These are phyloP conservation scores for Cucurbitaria berberidis DNA, from an alignment of 2,329 filamentous ascomycete genomes.

Conservation along the genomic window DNA sequence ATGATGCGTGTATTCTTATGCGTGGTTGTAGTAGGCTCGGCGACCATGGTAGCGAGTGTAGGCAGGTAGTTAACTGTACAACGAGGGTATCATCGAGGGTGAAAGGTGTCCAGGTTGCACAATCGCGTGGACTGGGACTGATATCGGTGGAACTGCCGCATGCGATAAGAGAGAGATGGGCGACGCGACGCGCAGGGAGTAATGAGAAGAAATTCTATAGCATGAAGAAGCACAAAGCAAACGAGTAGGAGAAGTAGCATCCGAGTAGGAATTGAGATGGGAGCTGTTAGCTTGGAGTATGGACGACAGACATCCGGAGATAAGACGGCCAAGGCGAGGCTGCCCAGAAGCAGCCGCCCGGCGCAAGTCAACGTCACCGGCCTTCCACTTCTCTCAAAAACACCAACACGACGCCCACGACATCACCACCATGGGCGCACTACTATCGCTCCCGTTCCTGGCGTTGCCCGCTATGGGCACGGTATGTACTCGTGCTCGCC, in stretches of 20 bases:
- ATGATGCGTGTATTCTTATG: constrained; percentile 72
- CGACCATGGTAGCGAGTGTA: constrained; percentile 29
- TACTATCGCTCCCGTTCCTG: constrained; percentile 87
- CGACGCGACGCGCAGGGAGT: neutral
- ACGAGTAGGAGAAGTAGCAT: neutral
- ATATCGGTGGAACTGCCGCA: constrained; percentile 1
- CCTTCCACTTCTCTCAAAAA: constrained; percentile 14
- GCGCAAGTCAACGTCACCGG: constrained; percentile 24
- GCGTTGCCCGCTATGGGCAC: constrained; percentile 85
- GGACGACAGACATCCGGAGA: constrained; percentile 20
- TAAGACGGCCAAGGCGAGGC: constrained; percentile 22
- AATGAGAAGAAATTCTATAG: neutral
- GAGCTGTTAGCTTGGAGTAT: neutral
- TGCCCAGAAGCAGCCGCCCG: constrained; percentile 19
- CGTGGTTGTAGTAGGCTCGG: constrained; percentile 43
- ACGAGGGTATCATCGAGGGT: constrained; percentile 28
- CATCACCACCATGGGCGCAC: constrained; percentile 74
- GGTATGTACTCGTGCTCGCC: constrained; percentile 61
- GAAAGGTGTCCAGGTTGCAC: constrained; percentile 6
- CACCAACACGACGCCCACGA: constrained; percentile 10
- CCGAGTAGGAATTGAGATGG: neutral
- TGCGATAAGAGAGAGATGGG: neutral
- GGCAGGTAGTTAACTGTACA: constrained; percentile 21
- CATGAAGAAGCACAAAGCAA: neutral
- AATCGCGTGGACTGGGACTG: constrained; percentile 7